Evolutionary conservation across 257 asterid species (phyloP).

Genomic region (Gynochthodes officinalis): DNA sequence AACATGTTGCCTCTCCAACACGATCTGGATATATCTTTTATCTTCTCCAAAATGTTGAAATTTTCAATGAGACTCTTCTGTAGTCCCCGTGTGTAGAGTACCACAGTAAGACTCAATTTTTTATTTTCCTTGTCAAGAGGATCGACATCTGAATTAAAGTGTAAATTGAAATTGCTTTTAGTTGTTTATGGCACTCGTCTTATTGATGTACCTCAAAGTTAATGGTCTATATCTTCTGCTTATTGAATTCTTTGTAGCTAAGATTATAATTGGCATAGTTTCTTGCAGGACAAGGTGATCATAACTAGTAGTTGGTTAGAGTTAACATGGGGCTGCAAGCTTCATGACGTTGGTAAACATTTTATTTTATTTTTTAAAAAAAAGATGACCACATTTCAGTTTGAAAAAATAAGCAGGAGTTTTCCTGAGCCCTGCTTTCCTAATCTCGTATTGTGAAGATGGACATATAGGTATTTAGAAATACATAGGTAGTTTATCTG

Average conservation of each 20-base stretch:
- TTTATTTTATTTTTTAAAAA: neutral
- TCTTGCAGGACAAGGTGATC: neutral
- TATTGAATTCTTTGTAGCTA: neutral
- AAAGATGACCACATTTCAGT: neutral
- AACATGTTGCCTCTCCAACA: neutral
- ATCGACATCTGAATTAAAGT: neutral
- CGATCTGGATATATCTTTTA: neutral
- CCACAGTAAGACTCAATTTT: neutral
- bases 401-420: neutral
- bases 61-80: neutral
- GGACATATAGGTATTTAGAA: neutral
- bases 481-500: neutral
- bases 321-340: neutral
- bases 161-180: neutral
- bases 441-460: neutral
- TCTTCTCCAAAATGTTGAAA: neutral
- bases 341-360: neutral
- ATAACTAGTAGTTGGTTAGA: neutral
- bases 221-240: neutral
- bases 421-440: neutral
- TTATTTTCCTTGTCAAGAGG: neutral
- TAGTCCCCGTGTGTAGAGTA: neutral
- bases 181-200: neutral
- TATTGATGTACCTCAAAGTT: neutral
- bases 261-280: neutral